phyloP scores from a whole-genome alignment of 208 protist species.

The Trypanosoma conorhini region DNA sequence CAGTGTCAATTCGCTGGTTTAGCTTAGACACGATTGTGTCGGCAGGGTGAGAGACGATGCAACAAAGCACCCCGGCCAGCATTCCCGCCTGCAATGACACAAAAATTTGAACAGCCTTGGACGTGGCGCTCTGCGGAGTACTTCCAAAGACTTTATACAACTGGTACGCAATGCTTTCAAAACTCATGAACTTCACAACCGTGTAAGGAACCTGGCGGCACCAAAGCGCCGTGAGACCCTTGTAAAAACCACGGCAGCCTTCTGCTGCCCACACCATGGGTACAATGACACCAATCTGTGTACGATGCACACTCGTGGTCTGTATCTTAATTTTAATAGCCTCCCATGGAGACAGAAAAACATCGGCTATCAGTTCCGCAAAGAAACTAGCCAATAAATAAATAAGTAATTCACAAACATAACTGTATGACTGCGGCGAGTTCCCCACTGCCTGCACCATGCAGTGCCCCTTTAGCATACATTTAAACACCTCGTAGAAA shows the following conservation, averaged over 20 bases:
- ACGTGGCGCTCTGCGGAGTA: conserved; percentile 6
- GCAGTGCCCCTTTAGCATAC: conserved; percentile 19
- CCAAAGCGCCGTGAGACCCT: conserved; percentile 89
- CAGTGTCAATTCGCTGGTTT: conserved; percentile 43
- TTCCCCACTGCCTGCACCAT: background rate
- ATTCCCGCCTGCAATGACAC: conserved; percentile 80
- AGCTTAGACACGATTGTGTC: conserved; percentile 95
- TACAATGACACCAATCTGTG: conserved; percentile 36
- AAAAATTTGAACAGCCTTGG: conserved; percentile 32
- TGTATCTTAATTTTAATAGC: conserved; percentile 82
- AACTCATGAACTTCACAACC: conserved; percentile 92
- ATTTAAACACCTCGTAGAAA: conserved; percentile 85
- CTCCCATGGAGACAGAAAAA: conserved; percentile 73
- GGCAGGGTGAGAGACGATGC: conserved; percentile 95
- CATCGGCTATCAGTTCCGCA: conserved; percentile 74
- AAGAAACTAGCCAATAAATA: conserved; percentile 60
- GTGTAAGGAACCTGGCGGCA: conserved; percentile 95
- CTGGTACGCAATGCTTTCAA: conserved; percentile 51
- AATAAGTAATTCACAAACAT: conserved; percentile 29
- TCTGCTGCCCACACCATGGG: conserved; percentile 59
- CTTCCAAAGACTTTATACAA: conserved; percentile 30
- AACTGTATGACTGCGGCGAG: conserved; percentile 1
- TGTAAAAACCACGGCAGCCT: conserved; percentile 79
- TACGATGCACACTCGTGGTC: conserved; percentile 33
- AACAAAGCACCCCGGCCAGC: conserved; percentile 90